phyloP scores from a whole-genome alignment of 2,329 filamentous ascomycete species.

The Pseudogymnoascus sp. region DNA sequence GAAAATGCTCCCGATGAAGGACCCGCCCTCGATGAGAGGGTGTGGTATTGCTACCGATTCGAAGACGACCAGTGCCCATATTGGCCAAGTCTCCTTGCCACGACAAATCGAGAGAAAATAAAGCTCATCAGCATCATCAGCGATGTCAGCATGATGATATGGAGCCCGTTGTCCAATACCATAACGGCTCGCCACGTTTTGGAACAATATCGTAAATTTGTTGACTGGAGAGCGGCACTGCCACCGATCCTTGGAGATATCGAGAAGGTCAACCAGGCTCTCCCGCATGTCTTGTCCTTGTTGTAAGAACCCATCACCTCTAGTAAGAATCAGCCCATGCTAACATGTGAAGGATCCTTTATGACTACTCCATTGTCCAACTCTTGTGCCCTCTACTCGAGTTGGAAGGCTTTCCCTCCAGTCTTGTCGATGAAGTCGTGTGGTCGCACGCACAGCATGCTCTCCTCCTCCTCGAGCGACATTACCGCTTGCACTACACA shows the following conservation, averaged over 20 bases:
- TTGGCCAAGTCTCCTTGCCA: slow-evolving; percentile 23
- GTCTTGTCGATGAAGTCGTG: slow-evolving; percentile 22
- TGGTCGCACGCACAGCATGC: slow-evolving; percentile 28
- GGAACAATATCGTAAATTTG: slow-evolving; percentile 24
- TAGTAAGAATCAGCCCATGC: background rate
- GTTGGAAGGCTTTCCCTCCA: slow-evolving; percentile 21
- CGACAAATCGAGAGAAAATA: slow-evolving; percentile 26
- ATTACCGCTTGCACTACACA: slow-evolving; percentile 25
- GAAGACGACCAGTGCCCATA: slow-evolving; percentile 17
- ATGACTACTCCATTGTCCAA: slow-evolving; percentile 24
- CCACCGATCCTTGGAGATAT: slow-evolving; percentile 21
- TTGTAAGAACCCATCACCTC: slow-evolving; percentile 23
- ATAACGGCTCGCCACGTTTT: slow-evolving; percentile 22
- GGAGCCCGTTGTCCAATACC: slow-evolving; percentile 13
- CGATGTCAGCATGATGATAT: slow-evolving; percentile 23
- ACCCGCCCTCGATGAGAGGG: slow-evolving; percentile 16
- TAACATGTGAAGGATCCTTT: slow-evolving; percentile 26
- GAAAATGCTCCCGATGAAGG: slow-evolving; percentile 16
- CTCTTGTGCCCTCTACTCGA: slow-evolving; percentile 28
- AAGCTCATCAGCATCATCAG: slow-evolving; percentile 25
- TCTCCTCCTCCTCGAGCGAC: slow-evolving; percentile 25
- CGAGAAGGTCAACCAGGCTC: slow-evolving; percentile 18
- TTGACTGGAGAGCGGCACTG: slow-evolving; percentile 24
- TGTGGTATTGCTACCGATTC: slow-evolving; percentile 25
- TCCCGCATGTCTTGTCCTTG: slow-evolving; percentile 29